Evolutionary conservation across 2,329 filamentous ascomycete species (phyloP), one percentile per base, ranked within the genome.

Genomic region (Cordyceps cicadae): DNA sequence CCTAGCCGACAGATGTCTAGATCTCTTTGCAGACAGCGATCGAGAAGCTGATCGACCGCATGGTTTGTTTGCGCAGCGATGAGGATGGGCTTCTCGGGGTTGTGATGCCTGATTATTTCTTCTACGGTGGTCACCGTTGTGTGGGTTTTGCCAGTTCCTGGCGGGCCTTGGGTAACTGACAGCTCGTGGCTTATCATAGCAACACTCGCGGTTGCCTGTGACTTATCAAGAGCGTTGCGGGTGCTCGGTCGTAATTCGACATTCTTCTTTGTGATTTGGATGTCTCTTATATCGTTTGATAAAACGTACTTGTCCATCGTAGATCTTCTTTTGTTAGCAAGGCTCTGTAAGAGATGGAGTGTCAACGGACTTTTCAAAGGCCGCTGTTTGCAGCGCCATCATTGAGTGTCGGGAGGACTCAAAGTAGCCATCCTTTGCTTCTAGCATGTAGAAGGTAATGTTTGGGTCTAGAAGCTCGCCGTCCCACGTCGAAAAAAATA

Each of bases 21-120:
- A 1, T 75, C 69, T 29, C 12, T 54, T 2, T 14, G 14, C 1
- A 84, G 77, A 17, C 91, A 78, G 59, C 87, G 83, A 1, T 76
- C 74, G 0, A 96, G 76, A 0, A 97, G 77, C 69, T 96, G 92
- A 66, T 97, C 92, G 0, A 96, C 76, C 0, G 92, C 92, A 71
- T 96, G 91, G 62, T 97, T 97, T 0, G 92, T 97, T 67, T 96
- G 91, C 8, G 90, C 91, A 0, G 91, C 83, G 3, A 96, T 79
- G 21, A 96, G 79, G 34, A 97, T 86, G 0, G 89, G 89, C 67
- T 83, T 79, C 58, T 92, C 75, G 1, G 87, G 77, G 52, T 82
- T 84, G 6, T 26, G 24, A 9, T 43, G 41, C 5, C 58, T 41
- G 1, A 72, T 55, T 3, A 67, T 64, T 34, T 69, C 72, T 15